Evolutionary conservation across 2,329 filamentous ascomycete species (phyloP), one percentile per base, ranked within the genome.

Genomic region (Botrytis byssoidea): DNA sequence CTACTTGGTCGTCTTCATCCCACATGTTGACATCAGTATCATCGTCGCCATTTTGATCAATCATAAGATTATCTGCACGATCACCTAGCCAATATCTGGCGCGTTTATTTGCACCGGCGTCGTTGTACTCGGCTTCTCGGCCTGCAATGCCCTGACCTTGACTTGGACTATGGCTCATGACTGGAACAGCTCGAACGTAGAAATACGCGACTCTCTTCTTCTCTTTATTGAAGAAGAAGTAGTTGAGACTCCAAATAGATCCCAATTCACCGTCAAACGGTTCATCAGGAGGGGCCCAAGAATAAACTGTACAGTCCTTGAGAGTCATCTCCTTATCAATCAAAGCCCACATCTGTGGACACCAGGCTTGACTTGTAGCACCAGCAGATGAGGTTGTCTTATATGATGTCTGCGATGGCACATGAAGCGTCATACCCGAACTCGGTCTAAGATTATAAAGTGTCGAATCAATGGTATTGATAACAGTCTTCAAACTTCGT

Each of bases 211-310:
- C 95, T 60, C 96, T 90, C 85, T 98, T 98, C 80, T 92, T 88
- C 40, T 91, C 86, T 80, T 95, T 95, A 86, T 97, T 98, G 88
- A 98, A 98, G 83, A 98, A 97, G 85, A 99, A 97, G 83, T 97
- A 98, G 82, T 98, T 95, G 76, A 95, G 87, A 68, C 93, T 94
- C 95, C 95, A 99, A 76, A 99, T 95, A 16, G 95, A 92, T 75
- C 93, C 93, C 80, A 98, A 94, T 75, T 97, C 95, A 76, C 94
- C 94, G 78, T 95, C 92, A 79, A 97, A 97, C 0, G 94, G 94
- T 80, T 97, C 95, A 75, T 95, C 93, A 59, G 94, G 91, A 0
- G 96, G 96, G 70, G 92, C 89, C 84, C 97, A 99, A 73, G 92
- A 92, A 82, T 97, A 98, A 75, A 95, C 90, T 73, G 91, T 92